phyloP scores from a whole-genome alignment of 805 yeast genomes.

The Yamadazyma philogaea region DNA sequence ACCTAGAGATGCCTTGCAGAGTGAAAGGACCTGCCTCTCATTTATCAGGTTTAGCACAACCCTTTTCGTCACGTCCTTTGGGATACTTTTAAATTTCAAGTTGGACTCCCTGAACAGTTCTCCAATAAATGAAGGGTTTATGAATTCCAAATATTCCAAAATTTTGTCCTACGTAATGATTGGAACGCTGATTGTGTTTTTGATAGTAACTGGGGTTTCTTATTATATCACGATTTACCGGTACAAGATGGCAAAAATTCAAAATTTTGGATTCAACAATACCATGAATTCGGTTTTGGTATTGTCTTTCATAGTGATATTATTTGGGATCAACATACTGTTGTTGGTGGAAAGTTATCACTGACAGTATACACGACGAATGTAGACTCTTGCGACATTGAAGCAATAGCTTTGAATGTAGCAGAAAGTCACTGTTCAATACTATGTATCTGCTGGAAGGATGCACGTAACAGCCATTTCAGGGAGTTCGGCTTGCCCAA shows the following conservation, averaged over 20 bases:
- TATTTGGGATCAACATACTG: slow-evolving; percentile 11
- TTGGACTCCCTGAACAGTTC: slow-evolving; percentile 37
- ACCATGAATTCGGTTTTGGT: slow-evolving; percentile 9
- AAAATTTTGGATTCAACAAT: slow-evolving; percentile 27
- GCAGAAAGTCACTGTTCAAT: too few species aligned
- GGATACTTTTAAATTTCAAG: slow-evolving; percentile 44
- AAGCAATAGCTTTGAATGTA: too few species aligned
- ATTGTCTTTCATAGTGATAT: slow-evolving; percentile 7
- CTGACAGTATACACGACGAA: too few species aligned
- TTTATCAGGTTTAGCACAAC: slow-evolving; percentile 47
- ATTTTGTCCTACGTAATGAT: slow-evolving; percentile 37
- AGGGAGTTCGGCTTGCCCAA: too few species aligned
- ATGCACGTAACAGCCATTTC: too few species aligned
- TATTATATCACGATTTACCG: slow-evolving; percentile 44
- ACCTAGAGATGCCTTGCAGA: slow-evolving; percentile 54
- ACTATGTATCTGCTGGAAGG: too few species aligned
- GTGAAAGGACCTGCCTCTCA: slow-evolving; percentile 50
- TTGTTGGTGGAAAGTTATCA: slow-evolving; percentile 12
- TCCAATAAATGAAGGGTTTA: slow-evolving; percentile 5
- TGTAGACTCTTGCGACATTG: too few species aligned
- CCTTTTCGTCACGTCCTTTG: slow-evolving; percentile 45
- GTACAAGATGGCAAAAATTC: slow-evolving; percentile 41
- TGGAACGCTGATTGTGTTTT: slow-evolving; percentile 34
- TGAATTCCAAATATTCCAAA: slow-evolving; percentile 20
- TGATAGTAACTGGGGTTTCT: slow-evolving; percentile 38